Evolutionary conservation across 116 monocot species (phyloP).

Genomic region (Zostera marina): DNA sequence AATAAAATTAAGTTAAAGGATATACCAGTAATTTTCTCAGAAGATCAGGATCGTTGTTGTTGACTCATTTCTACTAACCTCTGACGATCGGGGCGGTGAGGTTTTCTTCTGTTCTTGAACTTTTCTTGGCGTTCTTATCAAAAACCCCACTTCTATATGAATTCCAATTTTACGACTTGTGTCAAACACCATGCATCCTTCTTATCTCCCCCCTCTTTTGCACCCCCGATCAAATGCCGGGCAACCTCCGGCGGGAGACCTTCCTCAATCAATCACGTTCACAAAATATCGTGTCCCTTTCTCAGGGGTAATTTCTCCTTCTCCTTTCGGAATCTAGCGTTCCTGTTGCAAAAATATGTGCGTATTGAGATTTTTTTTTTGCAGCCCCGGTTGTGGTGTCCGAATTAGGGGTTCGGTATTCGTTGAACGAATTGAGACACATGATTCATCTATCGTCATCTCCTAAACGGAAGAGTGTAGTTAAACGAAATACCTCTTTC

Average conservation of each 20-base stretch:
- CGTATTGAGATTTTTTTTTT: neutral
- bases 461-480: neutral
- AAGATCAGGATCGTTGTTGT: too few relatives aligned
- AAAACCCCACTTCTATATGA: too few relatives aligned
- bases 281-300: too few relatives aligned
- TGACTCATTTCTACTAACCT: too few relatives aligned
- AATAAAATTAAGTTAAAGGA: too few relatives aligned
- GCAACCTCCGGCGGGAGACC: neutral
- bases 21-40: too few relatives aligned
- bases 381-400: neutral
- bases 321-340: too few relatives aligned
- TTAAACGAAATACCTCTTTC: conserved; percentile 9
- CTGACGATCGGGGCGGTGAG: too few relatives aligned
- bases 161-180: neutral
- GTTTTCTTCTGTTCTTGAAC: too few relatives aligned
- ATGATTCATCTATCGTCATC: neutral
- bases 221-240: too few relatives aligned
- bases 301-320: neutral
- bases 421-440: neutral
- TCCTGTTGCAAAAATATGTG: neutral
- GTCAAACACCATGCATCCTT: neutral
- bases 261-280: neutral
- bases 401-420: conserved; percentile 1
- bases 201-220: neutral
- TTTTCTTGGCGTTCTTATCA: too few relatives aligned